These are phyloP conservation scores for Sphagnum fallax DNA, from an alignment of 228 moss, liverwort and hornwort species.

Conservation along the genomic window DNA sequence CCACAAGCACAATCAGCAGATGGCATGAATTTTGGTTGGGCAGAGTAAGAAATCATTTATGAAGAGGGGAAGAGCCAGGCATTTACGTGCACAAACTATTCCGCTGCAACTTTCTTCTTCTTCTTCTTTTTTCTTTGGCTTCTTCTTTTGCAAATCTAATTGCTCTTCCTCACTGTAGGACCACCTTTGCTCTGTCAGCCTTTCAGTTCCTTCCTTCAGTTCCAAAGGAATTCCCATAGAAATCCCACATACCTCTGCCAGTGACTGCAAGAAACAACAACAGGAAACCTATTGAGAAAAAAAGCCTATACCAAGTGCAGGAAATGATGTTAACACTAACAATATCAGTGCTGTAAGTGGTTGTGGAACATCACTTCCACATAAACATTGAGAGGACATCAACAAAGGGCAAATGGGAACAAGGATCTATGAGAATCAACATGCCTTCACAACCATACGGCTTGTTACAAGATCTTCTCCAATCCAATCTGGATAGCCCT, in stretches of 20 bases:
- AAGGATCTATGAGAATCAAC: background rate
- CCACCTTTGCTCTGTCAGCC: constrained; percentile 24
- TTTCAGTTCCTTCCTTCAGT: constrained; percentile 43
- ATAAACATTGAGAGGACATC: too few species aligned
- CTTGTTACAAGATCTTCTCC: constrained; percentile 86
- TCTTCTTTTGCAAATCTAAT: constrained; percentile 14
- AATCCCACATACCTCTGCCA: constrained; percentile 70
- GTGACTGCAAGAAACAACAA: constrained; percentile 30
- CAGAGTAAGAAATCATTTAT: background rate
- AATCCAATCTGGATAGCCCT: constrained; percentile 74
- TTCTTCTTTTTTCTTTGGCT: too few species aligned
- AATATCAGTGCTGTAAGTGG: too few species aligned
- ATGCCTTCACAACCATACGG: constrained; percentile 68
- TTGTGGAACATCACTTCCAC: too few species aligned
- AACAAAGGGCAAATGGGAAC: background rate
- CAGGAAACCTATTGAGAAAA: too few species aligned
- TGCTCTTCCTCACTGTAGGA: constrained; percentile 50
- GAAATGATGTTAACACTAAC: too few species aligned
- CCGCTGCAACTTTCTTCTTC: constrained; percentile 21
- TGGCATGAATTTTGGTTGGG: too few species aligned
- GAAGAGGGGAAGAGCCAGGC: background rate
- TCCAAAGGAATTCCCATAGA: constrained; percentile 37
- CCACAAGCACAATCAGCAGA: too few species aligned
- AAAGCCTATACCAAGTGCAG: too few species aligned
- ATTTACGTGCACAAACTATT: constrained; percentile 74